These are phyloP conservation scores for Endoconidiophora laricicola DNA, from an alignment of 2,329 filamentous ascomycete species.

Conservation along the genomic window DNA sequence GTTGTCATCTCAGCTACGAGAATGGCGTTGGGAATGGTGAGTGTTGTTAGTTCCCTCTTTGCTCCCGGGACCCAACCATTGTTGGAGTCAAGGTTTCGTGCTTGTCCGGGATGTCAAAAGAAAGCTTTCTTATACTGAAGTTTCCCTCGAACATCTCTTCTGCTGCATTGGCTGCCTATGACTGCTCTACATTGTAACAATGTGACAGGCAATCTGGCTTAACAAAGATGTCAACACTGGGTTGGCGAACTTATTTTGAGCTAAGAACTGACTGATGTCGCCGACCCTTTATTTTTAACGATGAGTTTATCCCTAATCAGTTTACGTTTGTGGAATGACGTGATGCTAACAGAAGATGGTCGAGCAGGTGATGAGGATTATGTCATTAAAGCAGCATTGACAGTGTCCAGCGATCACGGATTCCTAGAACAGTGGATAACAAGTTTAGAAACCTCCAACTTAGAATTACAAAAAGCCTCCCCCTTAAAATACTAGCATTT, in stretches of 20 bases:
- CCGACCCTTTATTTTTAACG: background rate
- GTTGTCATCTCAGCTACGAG: too few relatives aligned
- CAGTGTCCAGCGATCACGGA: too few relatives aligned
- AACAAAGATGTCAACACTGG: background rate
- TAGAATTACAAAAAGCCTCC: too few relatives aligned
- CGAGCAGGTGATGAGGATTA: too few relatives aligned
- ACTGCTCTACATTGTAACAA: background rate
- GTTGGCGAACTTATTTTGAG: background rate
- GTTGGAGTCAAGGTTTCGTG: constrained; percentile 88
- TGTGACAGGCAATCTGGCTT: background rate
- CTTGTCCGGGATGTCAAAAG: constrained; percentile 48
- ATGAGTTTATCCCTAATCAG: constrained; percentile 2
- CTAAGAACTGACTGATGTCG: too few relatives aligned
- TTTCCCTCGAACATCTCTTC: background rate
- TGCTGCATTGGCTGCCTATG: background rate
- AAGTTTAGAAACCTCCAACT: too few relatives aligned
- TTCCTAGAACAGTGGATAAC: too few relatives aligned
- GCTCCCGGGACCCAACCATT: constrained; percentile 64
- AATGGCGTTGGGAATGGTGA: constrained; percentile 4
- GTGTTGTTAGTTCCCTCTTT: constrained; percentile 16
- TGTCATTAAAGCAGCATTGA: too few relatives aligned
- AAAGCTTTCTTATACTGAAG: background rate
- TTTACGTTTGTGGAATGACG: background rate
- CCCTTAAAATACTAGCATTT: too few relatives aligned
- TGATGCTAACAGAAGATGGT: background rate